Base-by-base conservation (phyloP, 2,329 filamentous ascomycete species). In the Hypoxylon sp. region DNA sequence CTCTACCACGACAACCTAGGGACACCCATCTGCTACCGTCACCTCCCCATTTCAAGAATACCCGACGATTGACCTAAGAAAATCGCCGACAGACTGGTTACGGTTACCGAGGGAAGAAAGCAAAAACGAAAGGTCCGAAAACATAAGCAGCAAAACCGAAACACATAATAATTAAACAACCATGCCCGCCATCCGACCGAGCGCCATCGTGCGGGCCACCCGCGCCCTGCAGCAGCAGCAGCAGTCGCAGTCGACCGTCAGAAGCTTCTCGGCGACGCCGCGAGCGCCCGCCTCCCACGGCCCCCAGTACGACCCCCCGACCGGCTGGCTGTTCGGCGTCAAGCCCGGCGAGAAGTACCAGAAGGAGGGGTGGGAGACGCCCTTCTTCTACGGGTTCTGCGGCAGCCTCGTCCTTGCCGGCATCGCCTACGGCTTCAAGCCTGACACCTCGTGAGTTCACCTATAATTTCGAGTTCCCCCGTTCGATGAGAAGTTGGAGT, bases 341-440 rank as follows among this genome's bases (percentile, higher is more conserved):
- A 94, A 93, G 84, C 95, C 95, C 34, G 94, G 94, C 67, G 92
- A 97, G 87, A 97, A 97, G 85, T 89, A 92, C 77, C 88, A 96
- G 86, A 91, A 93, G 79, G 95, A 99, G 82, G 95, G 94, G 54
- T 99, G 95, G 95, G 95, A 99, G 85, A 88, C 85, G 70, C 81
- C 93, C 58, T 94, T 91, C 83, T 90, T 90, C 77, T 92, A 91
- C 77, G 93, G 94, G 51, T 93, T 97, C 79, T 91, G 89, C 77
- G 92, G 92, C 56, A 90, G 89, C 74, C 80, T 97, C 74, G 80
- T 88, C 26, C 83, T 93, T 69, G 90, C 89, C 56, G 88, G 87
- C 65, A 84, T 97, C 69, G 92, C 91, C 69, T 93, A 97, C 81
- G 93, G 92, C 67, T 98, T 95, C 79, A 98, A 98, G 89, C 95